Conservation (phyloP, 2,329 filamentous ascomycete genomes). For the Hypocreales sp. region DNA sequence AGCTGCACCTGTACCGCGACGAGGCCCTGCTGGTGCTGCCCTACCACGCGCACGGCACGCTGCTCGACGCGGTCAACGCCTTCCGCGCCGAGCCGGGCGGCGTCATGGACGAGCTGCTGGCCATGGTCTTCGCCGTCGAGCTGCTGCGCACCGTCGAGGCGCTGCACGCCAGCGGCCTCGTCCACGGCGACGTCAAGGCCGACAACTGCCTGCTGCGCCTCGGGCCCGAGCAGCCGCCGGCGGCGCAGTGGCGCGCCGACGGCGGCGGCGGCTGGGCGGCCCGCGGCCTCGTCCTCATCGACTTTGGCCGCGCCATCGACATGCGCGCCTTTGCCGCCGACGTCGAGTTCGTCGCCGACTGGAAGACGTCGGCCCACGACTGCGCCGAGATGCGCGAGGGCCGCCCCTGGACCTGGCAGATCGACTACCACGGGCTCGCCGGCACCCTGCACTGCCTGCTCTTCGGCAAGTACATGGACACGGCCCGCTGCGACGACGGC, state of each 20-base stretch:
- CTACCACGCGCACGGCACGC: slow-evolving; percentile 74
- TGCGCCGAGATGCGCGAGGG: slow-evolving; percentile 93
- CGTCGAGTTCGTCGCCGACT: slow-evolving; percentile 82
- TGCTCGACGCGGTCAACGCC: slow-evolving; percentile 88
- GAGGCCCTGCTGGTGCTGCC: slow-evolving; percentile 84
- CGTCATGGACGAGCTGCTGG: slow-evolving; percentile 77
- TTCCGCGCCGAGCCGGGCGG: slow-evolving; percentile 56
- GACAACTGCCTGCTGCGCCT: slow-evolving; percentile 91
- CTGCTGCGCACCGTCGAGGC: slow-evolving; percentile 80
- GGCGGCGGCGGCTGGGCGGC: slow-evolving; percentile 65
- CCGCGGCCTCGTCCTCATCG: slow-evolving; percentile 76
- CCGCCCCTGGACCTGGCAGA: slow-evolving; percentile 92
- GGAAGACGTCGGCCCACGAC: slow-evolving; percentile 76
- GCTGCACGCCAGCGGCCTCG: slow-evolving; percentile 60
- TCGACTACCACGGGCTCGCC: slow-evolving; percentile 88
- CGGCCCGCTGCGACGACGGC: slow-evolving; percentile 38
- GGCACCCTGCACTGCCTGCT: slow-evolving; percentile 77
- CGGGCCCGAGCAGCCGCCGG: slow-evolving; percentile 36
- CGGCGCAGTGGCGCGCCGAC: slow-evolving; percentile 52
- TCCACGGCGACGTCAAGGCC: slow-evolving; percentile 89
- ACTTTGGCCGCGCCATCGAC: slow-evolving; percentile 90
- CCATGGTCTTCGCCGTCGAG: slow-evolving; percentile 93
- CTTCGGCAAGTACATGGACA: slow-evolving; percentile 92
- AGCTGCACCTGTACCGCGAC: slow-evolving; percentile 81
- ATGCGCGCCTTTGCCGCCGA: slow-evolving; percentile 67